These are phyloP conservation scores for Lentinula novae-zelandiae DNA, from an alignment of 1,284 basidiomycete genomes.

Conservation along the genomic window DNA sequence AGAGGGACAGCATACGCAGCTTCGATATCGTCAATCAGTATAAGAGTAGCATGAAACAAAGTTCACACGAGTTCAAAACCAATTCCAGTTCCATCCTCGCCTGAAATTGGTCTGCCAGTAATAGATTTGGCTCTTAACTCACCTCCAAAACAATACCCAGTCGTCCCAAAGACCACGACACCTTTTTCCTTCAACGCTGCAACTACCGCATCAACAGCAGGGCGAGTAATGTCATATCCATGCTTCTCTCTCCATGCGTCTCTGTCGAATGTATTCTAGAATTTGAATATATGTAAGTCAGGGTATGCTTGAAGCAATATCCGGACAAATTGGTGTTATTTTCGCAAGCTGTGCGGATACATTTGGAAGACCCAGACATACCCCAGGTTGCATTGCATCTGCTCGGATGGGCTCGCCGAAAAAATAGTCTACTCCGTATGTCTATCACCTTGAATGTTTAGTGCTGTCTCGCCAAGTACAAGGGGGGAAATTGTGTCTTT, in stretches of 20 bases:
- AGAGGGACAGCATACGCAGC: constrained; percentile 63
- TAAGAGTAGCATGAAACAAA: constrained; percentile 2
- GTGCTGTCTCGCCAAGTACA: constrained; percentile 22
- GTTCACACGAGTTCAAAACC: constrained; percentile 5
- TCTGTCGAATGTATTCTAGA: constrained; percentile 37
- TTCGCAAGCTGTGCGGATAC: too few species aligned
- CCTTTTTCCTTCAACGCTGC: constrained; percentile 53
- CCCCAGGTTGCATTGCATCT: constrained; percentile 33
- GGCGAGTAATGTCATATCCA: constrained; percentile 40
- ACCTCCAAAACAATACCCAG: constrained; percentile 74
- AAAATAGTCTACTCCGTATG: constrained; percentile 55
- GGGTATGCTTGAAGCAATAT: too few species aligned
- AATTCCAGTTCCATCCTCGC: not conserved
- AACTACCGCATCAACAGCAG: constrained; percentile 54
- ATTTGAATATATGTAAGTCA: not conserved
- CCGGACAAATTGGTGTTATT: too few species aligned
- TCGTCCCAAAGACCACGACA: constrained; percentile 54
- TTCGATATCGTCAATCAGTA: constrained; percentile 16
- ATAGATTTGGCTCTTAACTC: constrained; percentile 10
- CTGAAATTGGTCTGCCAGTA: not conserved
- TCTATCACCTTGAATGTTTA: constrained; percentile 19
- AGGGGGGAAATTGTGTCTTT: too few species aligned
- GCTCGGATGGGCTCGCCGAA: constrained; percentile 52
- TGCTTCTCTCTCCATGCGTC: constrained; percentile 49
- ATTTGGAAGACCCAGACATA: constrained; percentile 18